Evolutionary conservation across 2,329 filamentous ascomycete species (phyloP).

Genomic region (Clarireedia homoeocarpa): DNA sequence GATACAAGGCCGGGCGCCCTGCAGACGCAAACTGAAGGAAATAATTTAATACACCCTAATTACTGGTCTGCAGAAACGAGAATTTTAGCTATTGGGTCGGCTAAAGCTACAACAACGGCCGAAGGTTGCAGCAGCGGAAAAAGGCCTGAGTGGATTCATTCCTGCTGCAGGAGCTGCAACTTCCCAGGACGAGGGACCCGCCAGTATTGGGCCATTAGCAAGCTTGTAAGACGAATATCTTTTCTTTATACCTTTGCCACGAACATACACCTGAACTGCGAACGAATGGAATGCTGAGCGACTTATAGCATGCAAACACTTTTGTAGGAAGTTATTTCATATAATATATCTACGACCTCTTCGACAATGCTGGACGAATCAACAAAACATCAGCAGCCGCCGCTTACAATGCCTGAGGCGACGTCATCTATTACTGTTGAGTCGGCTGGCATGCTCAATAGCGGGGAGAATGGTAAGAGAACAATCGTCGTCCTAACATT

Average conservation of each 20-base stretch:
- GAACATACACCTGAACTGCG: constrained; percentile 13
- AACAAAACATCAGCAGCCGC: constrained; percentile 19
- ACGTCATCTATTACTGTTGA: constrained; percentile 25
- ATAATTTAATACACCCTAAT: constrained; percentile 3
- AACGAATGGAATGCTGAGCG: constrained; percentile 20
- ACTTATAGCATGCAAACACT: constrained; percentile 23
- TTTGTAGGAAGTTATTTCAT: constrained; percentile 16
- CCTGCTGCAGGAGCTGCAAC: constrained; percentile 21
- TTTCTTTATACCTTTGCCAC: constrained; percentile 16
- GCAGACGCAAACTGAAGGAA: background rate
- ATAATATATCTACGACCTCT: constrained; percentile 10
- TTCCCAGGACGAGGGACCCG: constrained; percentile 19
- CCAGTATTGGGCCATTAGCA: constrained; percentile 21
- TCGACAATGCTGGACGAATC: constrained; percentile 24
- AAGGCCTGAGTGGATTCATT: constrained; percentile 9
- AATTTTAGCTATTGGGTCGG: constrained; percentile 14
- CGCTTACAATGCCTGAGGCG: constrained; percentile 26
- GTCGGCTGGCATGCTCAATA: constrained; percentile 22
- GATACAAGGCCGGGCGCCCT: background rate
- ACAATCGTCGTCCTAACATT: background rate
- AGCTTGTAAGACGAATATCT: constrained; percentile 20
- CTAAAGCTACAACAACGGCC: constrained; percentile 19
- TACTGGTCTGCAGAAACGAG: constrained; percentile 10
- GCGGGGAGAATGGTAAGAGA: constrained; percentile 27
- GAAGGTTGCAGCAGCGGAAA: constrained; percentile 19